Conservation (phyloP, 2,329 filamentous ascomycete species). For the Stagonosporopsis vannaccii region DNA sequence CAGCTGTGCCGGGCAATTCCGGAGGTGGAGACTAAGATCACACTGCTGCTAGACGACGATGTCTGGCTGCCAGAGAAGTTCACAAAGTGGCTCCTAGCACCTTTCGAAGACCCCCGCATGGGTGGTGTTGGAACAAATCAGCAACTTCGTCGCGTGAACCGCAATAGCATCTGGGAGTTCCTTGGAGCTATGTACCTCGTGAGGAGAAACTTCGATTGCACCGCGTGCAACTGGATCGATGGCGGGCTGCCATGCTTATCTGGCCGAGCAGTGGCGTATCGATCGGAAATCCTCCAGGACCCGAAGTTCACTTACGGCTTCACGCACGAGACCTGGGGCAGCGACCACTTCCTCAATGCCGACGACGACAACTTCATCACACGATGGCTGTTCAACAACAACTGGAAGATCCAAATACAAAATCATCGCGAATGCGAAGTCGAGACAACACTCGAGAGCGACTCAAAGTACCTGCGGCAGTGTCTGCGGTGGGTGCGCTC, state of each 20-base stretch:
- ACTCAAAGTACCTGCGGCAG: constrained; percentile 88
- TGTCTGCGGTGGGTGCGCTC: constrained; percentile 94
- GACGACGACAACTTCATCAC: constrained; percentile 99
- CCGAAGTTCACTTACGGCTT: constrained; percentile 87
- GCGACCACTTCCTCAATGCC: constrained; percentile 85
- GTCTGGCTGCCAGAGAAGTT: constrained; percentile 89
- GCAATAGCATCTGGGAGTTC: constrained; percentile 79
- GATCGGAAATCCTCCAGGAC: constrained; percentile 85
- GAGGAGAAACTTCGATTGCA: constrained; percentile 95
- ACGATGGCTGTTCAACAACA: constrained; percentile 89
- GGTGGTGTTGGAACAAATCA: constrained; percentile 95
- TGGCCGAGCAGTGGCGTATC: constrained; percentile 90
- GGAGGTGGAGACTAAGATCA: constrained; percentile 81
- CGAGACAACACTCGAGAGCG: constrained; percentile 90
- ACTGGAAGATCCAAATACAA: constrained; percentile 95
- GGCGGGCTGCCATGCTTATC: constrained; percentile 97
- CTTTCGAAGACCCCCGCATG: constrained; percentile 83
- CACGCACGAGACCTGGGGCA: constrained; percentile 77
- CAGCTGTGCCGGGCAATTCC: constrained; percentile 93
- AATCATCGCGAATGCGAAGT: constrained; percentile 85
- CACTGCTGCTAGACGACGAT: constrained; percentile 93
- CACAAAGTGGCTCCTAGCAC: constrained; percentile 89
- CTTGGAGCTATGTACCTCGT: constrained; percentile 91
- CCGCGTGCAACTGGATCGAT: constrained; percentile 92
- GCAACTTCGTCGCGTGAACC: constrained; percentile 74